Conservation (phyloP, 2,329 filamentous ascomycete species). For the Claviceps quebecensis region DNA sequence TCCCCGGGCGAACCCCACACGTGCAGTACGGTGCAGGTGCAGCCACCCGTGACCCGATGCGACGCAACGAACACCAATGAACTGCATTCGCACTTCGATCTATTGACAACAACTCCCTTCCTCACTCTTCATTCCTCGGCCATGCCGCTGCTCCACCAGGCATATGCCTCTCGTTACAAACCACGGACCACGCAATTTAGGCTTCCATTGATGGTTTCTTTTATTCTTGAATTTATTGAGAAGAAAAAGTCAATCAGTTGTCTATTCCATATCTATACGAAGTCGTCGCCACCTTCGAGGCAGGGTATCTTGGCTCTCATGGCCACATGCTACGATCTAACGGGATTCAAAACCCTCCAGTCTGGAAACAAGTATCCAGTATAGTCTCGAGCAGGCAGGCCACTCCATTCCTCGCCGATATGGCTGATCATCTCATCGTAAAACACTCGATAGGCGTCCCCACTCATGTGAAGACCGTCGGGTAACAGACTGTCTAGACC, state of each 20-base stretch:
- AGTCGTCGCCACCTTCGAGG: not conserved
- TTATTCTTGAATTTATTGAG: no score
- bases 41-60: not conserved
- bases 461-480: constrained; percentile 44
- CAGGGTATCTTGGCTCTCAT: not conserved
- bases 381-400: constrained; percentile 20
- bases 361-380: constrained; percentile 32
- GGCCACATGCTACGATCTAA: not conserved
- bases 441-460: constrained; percentile 38
- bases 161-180: no score
- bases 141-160: not conserved
- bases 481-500: constrained; percentile 38
- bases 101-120: no score
- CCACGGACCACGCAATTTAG: no score
- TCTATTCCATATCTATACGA: not conserved
- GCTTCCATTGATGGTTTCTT: no score
- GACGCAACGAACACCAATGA: not conserved
- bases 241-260: no score
- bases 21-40: not conserved
- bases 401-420: constrained; percentile 30
- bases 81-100: no score
- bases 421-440: constrained; percentile 34
- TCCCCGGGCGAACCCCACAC: not conserved
- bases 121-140: not conserved
- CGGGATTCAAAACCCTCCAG: constrained; percentile 24